These are phyloP conservation scores for Backusella psychrophila DNA, from an alignment of 192 early-diverging fungal genomes.

Conservation along the genomic window DNA sequence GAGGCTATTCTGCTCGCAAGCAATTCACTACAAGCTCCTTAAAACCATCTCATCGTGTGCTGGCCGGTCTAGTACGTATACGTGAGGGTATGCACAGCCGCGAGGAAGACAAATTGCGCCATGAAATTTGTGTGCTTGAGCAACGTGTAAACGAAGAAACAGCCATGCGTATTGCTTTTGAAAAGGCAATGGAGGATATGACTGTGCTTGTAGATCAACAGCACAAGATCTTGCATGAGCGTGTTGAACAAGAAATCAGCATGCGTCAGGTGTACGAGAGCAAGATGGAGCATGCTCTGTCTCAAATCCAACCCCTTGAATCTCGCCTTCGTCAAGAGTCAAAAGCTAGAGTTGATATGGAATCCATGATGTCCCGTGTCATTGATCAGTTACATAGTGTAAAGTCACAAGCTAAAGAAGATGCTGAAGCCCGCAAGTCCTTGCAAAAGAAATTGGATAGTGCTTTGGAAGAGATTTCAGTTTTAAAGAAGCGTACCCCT, in stretches of 20 bases:
- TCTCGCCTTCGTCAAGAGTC: constrained; percentile 15
- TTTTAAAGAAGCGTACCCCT: constrained; percentile 13
- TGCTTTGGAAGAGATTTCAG: constrained; percentile 2
- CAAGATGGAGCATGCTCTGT: constrained; percentile 20
- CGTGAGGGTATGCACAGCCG: constrained; percentile 8
- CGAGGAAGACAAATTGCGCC: background rate
- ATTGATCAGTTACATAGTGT: constrained; percentile 19
- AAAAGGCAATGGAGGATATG: constrained; percentile 34
- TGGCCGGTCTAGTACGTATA: constrained; percentile 12
- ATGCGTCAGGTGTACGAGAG: constrained; percentile 25
- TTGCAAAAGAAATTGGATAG: constrained; percentile 11
- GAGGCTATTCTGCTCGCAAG: constrained; percentile 11
- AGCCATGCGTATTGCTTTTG: constrained; percentile 27
- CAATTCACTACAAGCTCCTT: background rate
- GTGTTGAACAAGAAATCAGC: constrained; percentile 28
- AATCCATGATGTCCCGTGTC: constrained; percentile 18
- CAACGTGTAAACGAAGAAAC: constrained; percentile 21
- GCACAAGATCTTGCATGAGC: constrained; percentile 23
- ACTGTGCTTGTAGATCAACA: constrained; percentile 28
- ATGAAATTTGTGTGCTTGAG: constrained; percentile 5
- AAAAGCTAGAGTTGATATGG: constrained; percentile 15
- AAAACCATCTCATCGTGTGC: constrained; percentile 4
- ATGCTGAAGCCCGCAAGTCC: background rate
- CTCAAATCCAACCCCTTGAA: constrained; percentile 25
- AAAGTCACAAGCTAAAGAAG: constrained; percentile 10